phyloP scores from a whole-genome alignment of 2,329 filamentous ascomycete genomes.

The Alternaria novae-zelandiae region DNA sequence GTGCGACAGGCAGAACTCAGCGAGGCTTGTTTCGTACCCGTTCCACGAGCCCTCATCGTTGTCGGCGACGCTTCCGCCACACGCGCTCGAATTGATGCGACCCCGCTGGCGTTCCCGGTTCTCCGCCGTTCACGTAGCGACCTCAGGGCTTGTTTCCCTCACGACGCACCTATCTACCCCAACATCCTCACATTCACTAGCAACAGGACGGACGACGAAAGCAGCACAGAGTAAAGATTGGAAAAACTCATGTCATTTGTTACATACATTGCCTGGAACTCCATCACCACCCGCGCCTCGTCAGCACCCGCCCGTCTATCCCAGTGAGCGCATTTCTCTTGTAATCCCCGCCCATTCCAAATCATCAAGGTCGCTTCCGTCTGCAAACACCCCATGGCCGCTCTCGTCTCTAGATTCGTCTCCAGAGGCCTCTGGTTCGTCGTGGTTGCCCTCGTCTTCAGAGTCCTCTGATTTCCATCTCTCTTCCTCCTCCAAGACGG shows the following conservation, averaged over 20 bases:
- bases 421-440: not conserved
- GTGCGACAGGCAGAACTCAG: not conserved
- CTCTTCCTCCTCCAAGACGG: not conserved
- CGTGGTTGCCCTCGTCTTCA: not conserved
- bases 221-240: not conserved
- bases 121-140: not conserved
- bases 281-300: not conserved
- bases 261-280: not conserved
- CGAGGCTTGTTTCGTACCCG: not conserved
- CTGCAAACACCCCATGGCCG: not conserved
- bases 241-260: not conserved
- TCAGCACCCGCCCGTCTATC: not conserved
- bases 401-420: not conserved
- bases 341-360: not conserved
- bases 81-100: not conserved
- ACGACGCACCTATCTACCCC: not conserved
- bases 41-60: not conserved
- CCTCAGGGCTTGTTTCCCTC: not conserved
- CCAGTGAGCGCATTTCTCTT: not conserved
- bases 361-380: not conserved
- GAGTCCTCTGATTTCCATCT: not conserved
- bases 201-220: not conserved
- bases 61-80: not conserved
- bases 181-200: not conserved
- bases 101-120: not conserved